Conservation (phyloP, 108 stramenopile species). For the Cyclotella baltica region DNA sequence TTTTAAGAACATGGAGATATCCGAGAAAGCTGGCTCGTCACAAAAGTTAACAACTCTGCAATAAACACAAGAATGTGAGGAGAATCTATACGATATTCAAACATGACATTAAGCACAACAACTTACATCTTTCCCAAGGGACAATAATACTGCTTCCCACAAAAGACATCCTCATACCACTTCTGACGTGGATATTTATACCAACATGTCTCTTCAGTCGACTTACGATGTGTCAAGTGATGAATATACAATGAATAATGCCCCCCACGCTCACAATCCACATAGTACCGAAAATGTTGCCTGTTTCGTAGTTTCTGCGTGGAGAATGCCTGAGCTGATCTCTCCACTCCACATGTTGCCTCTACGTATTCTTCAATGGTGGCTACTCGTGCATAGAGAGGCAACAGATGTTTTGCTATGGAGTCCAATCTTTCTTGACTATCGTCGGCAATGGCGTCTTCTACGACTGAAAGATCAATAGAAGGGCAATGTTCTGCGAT, state of each 20-base stretch:
- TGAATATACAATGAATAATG: constrained; percentile 43
- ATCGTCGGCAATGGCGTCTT: constrained; percentile 51
- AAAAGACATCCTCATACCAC: constrained; percentile 57
- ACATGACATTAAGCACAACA: neutral
- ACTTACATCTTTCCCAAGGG: constrained; percentile 43
- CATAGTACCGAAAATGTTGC: constrained; percentile 28
- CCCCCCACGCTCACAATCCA: constrained; percentile 53
- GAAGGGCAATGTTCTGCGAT: constrained; percentile 43
- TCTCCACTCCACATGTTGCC: constrained; percentile 13
- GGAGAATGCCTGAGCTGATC: neutral
- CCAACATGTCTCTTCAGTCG: constrained; percentile 18
- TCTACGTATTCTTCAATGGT: constrained; percentile 51
- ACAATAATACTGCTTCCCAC: constrained; percentile 48
- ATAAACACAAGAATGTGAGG: neutral
- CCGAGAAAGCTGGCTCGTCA: constrained; percentile 59
- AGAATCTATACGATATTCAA: neutral
- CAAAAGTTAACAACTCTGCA: constrained; percentile 48
- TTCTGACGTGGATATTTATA: constrained; percentile 50
- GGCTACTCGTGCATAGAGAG: constrained; percentile 36
- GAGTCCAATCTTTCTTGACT: constrained; percentile 35
- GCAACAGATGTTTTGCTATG: constrained; percentile 42
- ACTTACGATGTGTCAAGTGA: constrained; percentile 25
- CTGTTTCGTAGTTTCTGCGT: neutral
- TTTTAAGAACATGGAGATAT: constrained; percentile 48
- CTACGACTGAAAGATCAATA: constrained; percentile 36